Base-by-base conservation (phyloP, 139 green algal genomes). In the Desmodesmus armatus region DNA sequence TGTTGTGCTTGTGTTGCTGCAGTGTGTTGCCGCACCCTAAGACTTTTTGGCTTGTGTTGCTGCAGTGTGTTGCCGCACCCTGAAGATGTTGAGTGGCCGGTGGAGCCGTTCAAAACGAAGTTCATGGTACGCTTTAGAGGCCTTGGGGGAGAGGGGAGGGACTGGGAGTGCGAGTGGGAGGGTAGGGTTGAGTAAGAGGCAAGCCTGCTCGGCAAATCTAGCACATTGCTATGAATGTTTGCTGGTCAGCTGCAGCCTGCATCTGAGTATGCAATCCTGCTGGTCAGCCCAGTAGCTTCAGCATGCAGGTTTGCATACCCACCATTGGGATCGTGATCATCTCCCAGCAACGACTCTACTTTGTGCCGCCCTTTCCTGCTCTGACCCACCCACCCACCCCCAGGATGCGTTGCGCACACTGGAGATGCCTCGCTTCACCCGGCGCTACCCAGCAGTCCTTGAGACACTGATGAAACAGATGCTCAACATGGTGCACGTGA, bases 381-480 rank as follows among this genome's bases (percentile, higher is more conserved):
- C 65, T 37, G 33, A 17, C 17, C 17, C 65, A 15, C 35, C 11
- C 13, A 33, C 17, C 15, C 7, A 7, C 71, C n/a, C 79, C 35
- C 85, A 92, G 90, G 82, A 90, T 31, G 90, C 93, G 9, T 73
- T 97, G 79, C 72, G 71, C n/a, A 89, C 92, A 43, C 77, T 98
- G 66, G 93, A 97, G 89, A 97, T 98, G 94, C 85, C 95, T 2
- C 94, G 93, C 67, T 98, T 98, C 89, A 96, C 92, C 23, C 87
- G 94, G 39, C 89, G 93, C 33, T 94, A 98, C 88, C 96, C 96
- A 1, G 86, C 91, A 70, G 91, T 98, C 66, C 88, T 96, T 41
- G 88, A 94, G 55, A 91, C 90, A 5, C 87, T 98, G 37, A 88
- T 98, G 29, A 92, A 91, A 63, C 92, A 98, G 79, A 97, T 98